Percentiles rank a stretch among this genome's conserved stretches.
phyloP scores from a whole-genome alignment of 176 grass and related monocot species.

The Avena sativa region DNA sequence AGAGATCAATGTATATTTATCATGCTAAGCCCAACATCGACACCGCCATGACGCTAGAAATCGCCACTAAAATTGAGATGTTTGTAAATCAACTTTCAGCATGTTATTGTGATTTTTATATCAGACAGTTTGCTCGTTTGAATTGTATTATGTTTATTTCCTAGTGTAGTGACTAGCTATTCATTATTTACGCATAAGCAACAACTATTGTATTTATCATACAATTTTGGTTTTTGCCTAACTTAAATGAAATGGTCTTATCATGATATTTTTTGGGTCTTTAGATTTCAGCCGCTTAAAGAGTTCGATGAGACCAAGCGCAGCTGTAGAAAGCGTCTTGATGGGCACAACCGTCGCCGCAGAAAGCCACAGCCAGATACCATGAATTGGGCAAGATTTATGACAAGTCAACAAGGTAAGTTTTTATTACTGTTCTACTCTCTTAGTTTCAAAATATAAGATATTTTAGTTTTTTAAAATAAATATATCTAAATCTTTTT shows the following conservation, averaged over 20 bases:
- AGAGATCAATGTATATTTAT: too few relatives aligned
- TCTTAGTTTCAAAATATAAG: too few relatives aligned
- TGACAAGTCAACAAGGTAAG: slow-evolving; percentile 75
- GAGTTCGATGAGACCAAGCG: slow-evolving; percentile 92
- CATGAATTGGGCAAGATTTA: slow-evolving; percentile 59
- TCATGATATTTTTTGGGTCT: not conserved
- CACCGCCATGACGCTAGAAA: too few relatives aligned
- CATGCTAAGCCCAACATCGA: too few relatives aligned
- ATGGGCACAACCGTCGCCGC: slow-evolving; percentile 88
- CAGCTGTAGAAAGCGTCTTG: slow-evolving; percentile 92
- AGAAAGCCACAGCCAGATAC: slow-evolving; percentile 78
- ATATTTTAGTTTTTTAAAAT: too few relatives aligned
- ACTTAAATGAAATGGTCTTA: slow-evolving; percentile 28
- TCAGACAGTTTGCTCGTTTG: not conserved
- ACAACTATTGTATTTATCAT: not conserved
- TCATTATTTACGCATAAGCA: not conserved
- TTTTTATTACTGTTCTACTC: not conserved
- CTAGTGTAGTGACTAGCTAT: not conserved
- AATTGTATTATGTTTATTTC: slow-evolving; percentile 13
- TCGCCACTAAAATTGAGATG: not conserved
- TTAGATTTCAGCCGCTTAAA: slow-evolving; percentile 81
- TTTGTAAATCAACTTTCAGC: not conserved
- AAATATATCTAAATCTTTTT: too few relatives aligned
- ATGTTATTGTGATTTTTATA: not conserved
- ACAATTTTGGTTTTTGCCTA: not conserved